phyloP scores from a whole-genome alignment of 2,329 filamentous ascomycete genomes.

The Dactylonectria macrodidyma region DNA sequence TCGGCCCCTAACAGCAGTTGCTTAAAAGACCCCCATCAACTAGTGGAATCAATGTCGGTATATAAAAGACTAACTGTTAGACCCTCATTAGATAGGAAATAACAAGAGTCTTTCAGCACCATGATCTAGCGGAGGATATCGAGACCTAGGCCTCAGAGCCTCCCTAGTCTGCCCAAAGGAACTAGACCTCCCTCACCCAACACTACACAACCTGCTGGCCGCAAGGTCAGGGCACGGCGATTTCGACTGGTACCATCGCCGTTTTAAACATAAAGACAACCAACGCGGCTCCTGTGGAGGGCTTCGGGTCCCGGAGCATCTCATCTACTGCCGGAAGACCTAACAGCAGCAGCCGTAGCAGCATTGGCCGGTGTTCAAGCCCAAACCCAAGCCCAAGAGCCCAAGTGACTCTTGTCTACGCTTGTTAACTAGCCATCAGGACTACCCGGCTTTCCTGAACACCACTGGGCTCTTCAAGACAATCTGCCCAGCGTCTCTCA shows the following conservation, averaged over 20 bases:
- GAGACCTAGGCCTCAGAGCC: too few species aligned
- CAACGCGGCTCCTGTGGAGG: neutral
- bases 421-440: slow-evolving; percentile 12
- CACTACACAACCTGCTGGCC: neutral
- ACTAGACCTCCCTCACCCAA: neutral
- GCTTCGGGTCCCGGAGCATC: neutral
- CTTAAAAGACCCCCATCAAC: too few species aligned
- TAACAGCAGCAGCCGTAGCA: neutral
- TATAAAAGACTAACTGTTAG: too few species aligned
- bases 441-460: slow-evolving; percentile 11
- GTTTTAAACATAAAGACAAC: neutral
- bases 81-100: too few species aligned
- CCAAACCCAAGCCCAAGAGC: neutral
- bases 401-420: slow-evolving; percentile 8
- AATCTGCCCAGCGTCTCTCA: slow-evolving; percentile 18
- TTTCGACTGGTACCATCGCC: neutral
- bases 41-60: too few species aligned
- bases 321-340: neutral
- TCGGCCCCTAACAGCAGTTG: too few species aligned
- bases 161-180: neutral
- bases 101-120: too few species aligned
- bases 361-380: slow-evolving; percentile 18
- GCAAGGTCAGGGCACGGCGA: neutral
- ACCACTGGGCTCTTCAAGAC: slow-evolving; percentile 16
- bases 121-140: too few species aligned